These are phyloP conservation scores for Eucalyptus decipiens DNA, from an alignment of 345 rosid genomes.

Conservation along the genomic window DNA sequence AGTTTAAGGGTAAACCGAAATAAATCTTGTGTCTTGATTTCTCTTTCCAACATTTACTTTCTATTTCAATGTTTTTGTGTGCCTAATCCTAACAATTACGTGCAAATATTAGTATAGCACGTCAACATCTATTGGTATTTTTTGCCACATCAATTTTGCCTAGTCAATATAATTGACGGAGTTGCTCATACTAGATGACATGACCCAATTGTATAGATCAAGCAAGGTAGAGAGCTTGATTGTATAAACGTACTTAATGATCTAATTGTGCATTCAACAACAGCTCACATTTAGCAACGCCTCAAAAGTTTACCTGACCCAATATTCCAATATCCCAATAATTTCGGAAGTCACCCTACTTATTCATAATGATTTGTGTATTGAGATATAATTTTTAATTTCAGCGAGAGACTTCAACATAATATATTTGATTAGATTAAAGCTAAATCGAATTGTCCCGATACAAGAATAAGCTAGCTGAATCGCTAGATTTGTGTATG, in stretches of 20 bases:
- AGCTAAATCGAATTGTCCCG: neutral
- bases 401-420: neutral
- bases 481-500: neutral
- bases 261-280: neutral
- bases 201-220: neutral
- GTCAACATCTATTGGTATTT: neutral
- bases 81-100: neutral
- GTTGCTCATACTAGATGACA: neutral
- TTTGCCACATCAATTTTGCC: neutral
- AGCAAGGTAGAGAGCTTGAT: neutral
- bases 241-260: neutral
- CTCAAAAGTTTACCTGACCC: neutral
- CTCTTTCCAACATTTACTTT: no score
- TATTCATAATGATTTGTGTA: no score
- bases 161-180: neutral
- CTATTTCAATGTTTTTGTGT: rapidly evolving
- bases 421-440: neutral
- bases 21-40: no score
- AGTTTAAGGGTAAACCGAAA: rapidly evolving
- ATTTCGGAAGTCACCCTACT: neutral
- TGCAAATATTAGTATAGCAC: neutral
- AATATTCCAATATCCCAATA: neutral
- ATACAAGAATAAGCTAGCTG: neutral
- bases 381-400: no score
- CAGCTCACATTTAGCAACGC: neutral